Evolutionary conservation across 2,329 filamentous ascomycete species (phyloP).

Genomic region (Podosphaera fusca): DNA sequence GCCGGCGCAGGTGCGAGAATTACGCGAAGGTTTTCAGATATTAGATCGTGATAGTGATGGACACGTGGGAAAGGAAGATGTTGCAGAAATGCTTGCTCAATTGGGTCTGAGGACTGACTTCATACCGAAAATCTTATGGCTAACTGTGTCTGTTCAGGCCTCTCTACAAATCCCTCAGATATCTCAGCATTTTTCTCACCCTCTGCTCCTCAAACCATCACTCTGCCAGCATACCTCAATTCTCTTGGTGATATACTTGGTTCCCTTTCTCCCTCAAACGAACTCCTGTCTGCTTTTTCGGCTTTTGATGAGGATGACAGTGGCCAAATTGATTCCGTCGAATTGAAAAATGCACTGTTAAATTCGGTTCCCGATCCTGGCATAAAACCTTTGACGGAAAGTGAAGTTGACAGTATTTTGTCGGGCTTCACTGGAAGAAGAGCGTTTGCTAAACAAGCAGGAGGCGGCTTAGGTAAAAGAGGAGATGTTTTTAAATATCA

Average conservation of each 20-base stretch:
- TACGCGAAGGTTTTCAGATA: constrained; percentile 85
- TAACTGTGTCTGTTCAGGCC: constrained; percentile 24
- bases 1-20: constrained; percentile 58
- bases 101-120: constrained; percentile 30
- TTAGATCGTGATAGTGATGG: constrained; percentile 73
- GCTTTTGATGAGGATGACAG: constrained; percentile 93
- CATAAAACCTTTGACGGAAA: constrained; percentile 34
- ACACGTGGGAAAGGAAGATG: constrained; percentile 56
- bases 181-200: constrained; percentile 68
- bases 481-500: constrained; percentile 86
- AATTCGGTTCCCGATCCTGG: constrained; percentile 61
- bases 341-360: constrained; percentile 62
- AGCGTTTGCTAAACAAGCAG: constrained; percentile 45
- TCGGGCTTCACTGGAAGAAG: constrained; percentile 64
- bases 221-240: constrained; percentile 68
- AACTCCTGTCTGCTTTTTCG: constrained; percentile 73
- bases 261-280: constrained; percentile 51
- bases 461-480: constrained; percentile 29
- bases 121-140: neutral
- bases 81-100: constrained; percentile 70
- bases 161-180: constrained; percentile 47
- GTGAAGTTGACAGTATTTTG: constrained; percentile 71
- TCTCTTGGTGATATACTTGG: constrained; percentile 53
- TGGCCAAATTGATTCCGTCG: constrained; percentile 66
- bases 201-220: constrained; percentile 46